Base-by-base conservation (phyloP, 352 stramenopile genomes). In the Halophytophthora polymorphica region DNA sequence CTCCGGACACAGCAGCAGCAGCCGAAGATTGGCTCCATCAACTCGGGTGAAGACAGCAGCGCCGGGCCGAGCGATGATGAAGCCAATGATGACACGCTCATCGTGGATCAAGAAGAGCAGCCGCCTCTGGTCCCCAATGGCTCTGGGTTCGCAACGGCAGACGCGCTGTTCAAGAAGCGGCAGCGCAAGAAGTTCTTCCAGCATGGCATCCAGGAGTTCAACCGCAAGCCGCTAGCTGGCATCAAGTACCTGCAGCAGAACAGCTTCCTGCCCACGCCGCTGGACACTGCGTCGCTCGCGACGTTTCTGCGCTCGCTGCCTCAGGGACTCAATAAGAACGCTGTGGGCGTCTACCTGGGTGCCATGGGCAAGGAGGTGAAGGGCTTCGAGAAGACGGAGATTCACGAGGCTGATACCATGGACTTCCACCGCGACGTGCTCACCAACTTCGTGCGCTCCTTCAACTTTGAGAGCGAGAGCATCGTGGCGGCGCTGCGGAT, bases 171-270 rank as follows among this genome's bases (percentile, higher is more conserved):
- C 33, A 75, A 71, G 18, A 84, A 83, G 13, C 76, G 78, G 3
- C 71, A 91, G 44, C 79, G 82, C 33, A 94, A 94, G 41, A 85
- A 88, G 40, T 76, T 86, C 33, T 91, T 93, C 39, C 81, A 92
- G 54, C 74, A 88, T 31, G 87, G 90, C 2, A 94, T 97, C 40
- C 59, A 89, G 43, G 71, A 91, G 45, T 99, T 99, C 70, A 99
- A 99, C 62, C 77, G 84, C 15, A 93, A 94, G n/a, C 83, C 81
- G 12, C 71, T 96, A 12, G 80, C 85, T n/a, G 94, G 91, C 45
- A 86, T 97, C 64, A 79, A 84, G 53, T 92, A 90, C 42, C 66
- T 93, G 29, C 77, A 93, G 50, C 70, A 92, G 39, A 66, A 93
- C 28, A 57, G 60, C 0, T 89, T 97, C 40, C 33, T 97, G 12